These are phyloP conservation scores for Eucalyptus erythrocorys DNA, from an alignment of 345 rosid genomes.

Conservation along the genomic window DNA sequence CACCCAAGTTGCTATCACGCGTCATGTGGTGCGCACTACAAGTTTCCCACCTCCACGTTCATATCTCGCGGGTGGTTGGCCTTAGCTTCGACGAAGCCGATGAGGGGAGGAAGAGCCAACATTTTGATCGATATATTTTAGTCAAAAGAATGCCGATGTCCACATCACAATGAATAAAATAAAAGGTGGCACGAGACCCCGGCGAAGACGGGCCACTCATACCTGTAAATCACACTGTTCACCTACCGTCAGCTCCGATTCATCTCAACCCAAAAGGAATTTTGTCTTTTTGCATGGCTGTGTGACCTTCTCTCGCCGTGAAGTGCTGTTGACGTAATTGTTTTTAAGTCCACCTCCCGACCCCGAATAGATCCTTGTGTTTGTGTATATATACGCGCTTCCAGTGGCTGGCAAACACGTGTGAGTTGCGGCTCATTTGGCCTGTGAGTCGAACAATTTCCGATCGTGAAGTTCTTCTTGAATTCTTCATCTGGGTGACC, in stretches of 20 bases:
- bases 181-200: background rate
- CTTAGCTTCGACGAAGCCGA: background rate
- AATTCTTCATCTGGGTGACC: background rate
- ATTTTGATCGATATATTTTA: background rate
- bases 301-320: background rate
- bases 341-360: background rate
- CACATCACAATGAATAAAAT: background rate
- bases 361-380: background rate
- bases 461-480: background rate
- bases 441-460: background rate
- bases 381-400: background rate
- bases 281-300: background rate
- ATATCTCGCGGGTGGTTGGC: background rate
- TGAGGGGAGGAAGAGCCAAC: background rate
- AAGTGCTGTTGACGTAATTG: background rate
- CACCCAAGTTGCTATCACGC: background rate
- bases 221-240: background rate
- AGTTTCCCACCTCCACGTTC: background rate
- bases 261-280: background rate
- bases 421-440: background rate
- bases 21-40: background rate
- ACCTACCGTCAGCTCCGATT: background rate
- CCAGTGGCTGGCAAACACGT: background rate
- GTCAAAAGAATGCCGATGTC: background rate
- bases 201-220: background rate